Evolutionary conservation across 176 grass and related monocot genomes (phyloP), one percentile per base, ranked within the genome.

Genomic region (Musa itinerans): DNA sequence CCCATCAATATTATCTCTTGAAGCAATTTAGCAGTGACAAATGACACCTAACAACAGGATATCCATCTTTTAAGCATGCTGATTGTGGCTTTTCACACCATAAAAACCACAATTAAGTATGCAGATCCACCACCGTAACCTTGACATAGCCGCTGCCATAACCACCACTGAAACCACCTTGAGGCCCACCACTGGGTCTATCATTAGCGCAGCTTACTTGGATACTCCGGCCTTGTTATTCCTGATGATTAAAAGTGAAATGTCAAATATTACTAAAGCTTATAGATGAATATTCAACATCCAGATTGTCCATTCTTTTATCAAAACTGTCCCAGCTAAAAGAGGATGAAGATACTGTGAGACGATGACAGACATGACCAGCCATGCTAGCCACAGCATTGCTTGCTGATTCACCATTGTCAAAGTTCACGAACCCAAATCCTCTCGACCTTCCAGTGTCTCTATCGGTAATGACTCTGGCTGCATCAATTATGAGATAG

Each of bases 381-480:
- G 94, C 88, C 95, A 99, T 94, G 81, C 8, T 4, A 26, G 62
- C 12, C 2, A 79, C 2, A n/a, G 88, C 88, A 50, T 23, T 7
- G 8, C 81, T 74, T 14, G 95, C 91, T 13, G 53, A 63, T 11
- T 84, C 86, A 54, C 64, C 81, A 61, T 1, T 65, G 8, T 21
- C 16, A 16, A 92, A 88, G 56, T 21, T 84, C 9, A 92, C 81
- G 71, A 99, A 99, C 48, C 96, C 96, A 84, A 99, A 95, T 50
- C 96, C 91, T 76, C 86, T 99, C 2, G 96, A 99, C 83, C 19
- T 89, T 76, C 96, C 96, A 67, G 79, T 66, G 0, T 92, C 96
- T 77, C 91, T 84, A 15, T 92, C 85, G 3, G 53, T 81, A 58
- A 95, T 92, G 5, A 95, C 83, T 21, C 81, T 79, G 0, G 89